phyloP scores from a whole-genome alignment of 2,329 filamentous ascomycete genomes.

The Fonsecaea monophora region DNA sequence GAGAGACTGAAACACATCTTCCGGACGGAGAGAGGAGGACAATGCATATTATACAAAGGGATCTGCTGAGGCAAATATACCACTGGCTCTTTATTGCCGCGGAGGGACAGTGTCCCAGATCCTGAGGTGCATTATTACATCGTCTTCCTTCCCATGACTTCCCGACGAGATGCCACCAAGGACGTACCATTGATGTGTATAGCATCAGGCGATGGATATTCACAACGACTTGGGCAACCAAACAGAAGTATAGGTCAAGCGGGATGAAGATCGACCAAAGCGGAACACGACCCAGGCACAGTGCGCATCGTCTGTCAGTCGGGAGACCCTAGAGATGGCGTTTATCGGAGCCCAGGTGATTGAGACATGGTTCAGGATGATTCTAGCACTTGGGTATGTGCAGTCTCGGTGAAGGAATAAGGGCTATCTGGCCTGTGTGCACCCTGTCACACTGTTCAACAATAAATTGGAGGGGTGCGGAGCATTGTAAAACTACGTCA shows the following conservation, averaged over 20 bases:
- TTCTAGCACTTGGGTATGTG: neutral
- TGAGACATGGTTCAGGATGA: neutral
- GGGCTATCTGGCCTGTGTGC: neutral
- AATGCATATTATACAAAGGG: neutral
- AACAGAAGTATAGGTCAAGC: neutral
- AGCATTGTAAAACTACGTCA: slow-evolving; percentile 29
- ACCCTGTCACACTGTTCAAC: neutral
- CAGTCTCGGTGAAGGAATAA: neutral
- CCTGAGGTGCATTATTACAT: neutral
- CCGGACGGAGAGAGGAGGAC: neutral
- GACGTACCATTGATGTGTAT: neutral
- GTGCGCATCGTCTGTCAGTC: neutral
- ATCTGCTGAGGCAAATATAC: neutral
- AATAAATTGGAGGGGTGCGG: neutral
- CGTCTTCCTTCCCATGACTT: neutral
- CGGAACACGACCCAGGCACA: neutral
- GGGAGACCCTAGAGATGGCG: neutral
- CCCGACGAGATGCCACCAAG: neutral
- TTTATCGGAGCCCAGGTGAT: neutral
- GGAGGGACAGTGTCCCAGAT: neutral
- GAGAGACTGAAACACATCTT: slow-evolving; percentile 2
- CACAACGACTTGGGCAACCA: neutral
- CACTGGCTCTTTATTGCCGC: neutral
- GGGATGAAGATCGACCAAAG: neutral
- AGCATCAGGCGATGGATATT: neutral